phyloP scores from a whole-genome alignment of 148 eudicot species.

The Talinum fruticosum region DNA sequence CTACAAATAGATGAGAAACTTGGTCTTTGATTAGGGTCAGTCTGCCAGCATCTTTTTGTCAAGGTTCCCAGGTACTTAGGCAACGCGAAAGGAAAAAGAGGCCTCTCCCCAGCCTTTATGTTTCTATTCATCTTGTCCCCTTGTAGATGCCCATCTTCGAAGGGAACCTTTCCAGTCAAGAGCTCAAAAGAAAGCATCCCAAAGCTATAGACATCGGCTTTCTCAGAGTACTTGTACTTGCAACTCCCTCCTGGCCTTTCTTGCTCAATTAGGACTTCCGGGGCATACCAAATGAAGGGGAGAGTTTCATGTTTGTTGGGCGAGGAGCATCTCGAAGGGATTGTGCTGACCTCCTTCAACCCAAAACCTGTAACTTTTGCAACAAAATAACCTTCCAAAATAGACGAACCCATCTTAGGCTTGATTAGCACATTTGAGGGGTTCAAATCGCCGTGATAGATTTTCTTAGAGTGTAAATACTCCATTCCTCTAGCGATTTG shows the following conservation, averaged over 20 bases:
- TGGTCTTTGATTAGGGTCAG: conserved; percentile 53
- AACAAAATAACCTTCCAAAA: conserved; percentile 38
- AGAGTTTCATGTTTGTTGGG: conserved; percentile 26
- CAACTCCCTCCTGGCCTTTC: conserved; percentile 38
- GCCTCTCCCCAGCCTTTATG: conserved; percentile 62
- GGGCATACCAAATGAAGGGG: conserved; percentile 59
- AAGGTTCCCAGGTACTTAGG: conserved; percentile 53
- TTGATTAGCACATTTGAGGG: conserved; percentile 55
- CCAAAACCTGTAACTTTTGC: conserved; percentile 57
- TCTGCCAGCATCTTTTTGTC: conserved; percentile 61
- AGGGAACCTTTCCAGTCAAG: conserved; percentile 62
- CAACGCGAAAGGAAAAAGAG: conserved; percentile 56
- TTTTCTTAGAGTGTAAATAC: conserved; percentile 47
- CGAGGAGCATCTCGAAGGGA: conserved; percentile 22
- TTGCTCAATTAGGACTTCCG: conserved; percentile 60
- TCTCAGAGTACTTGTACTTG: conserved; percentile 42
- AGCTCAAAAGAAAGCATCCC: conserved; percentile 69
- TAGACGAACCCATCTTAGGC: conserved; percentile 33
- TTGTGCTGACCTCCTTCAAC: conserved; percentile 34
- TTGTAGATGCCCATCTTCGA: conserved; percentile 61
- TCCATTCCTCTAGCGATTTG: conserved; percentile 79
- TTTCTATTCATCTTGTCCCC: conserved; percentile 63
- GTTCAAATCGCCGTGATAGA: conserved; percentile 61
- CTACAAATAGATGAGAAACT: conserved; percentile 57
- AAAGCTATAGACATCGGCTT: conserved; percentile 75